Percentiles rank a stretch among this genome's conserved stretches.
These are phyloP conservation scores for Agarophyton chilense DNA, from an alignment of 23 red algal species.

Conservation along the genomic window DNA sequence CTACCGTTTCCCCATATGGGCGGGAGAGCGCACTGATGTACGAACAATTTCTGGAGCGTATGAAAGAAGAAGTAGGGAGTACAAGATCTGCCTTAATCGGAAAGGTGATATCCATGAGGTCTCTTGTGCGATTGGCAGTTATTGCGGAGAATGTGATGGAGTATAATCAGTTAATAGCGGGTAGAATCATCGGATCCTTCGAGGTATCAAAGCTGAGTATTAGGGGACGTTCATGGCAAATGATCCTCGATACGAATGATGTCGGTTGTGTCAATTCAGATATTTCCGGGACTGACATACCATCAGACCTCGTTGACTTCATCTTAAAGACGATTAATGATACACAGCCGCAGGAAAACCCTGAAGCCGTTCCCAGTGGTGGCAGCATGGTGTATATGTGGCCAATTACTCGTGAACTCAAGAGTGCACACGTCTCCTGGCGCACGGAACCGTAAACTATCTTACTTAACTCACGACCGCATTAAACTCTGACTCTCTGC, in stretches of 20 bases:
- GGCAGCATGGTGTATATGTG: conserved; percentile 26
- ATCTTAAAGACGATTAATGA: background rate
- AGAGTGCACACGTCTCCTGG: background rate
- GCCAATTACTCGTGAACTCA: background rate
- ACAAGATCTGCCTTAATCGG: background rate
- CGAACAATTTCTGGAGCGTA: background rate
- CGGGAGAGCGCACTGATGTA: background rate
- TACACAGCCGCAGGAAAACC: background rate
- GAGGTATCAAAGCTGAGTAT: background rate
- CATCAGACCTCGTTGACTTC: background rate
- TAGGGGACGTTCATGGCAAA: background rate
- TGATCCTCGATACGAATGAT: background rate
- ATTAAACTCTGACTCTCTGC: background rate
- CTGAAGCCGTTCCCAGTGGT: background rate
- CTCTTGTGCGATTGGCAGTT: background rate
- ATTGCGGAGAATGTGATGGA: background rate
- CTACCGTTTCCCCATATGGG: background rate
- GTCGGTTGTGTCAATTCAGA: background rate
- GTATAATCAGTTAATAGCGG: background rate
- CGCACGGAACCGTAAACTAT: background rate
- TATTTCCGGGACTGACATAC: background rate
- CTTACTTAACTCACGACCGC: background rate
- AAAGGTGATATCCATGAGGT: background rate
- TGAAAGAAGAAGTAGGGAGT: background rate
- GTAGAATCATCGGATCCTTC: conserved; percentile 6